Percentiles rank a stretch among this genome's conserved stretches.
Conservation (phyloP, 2,329 filamentous ascomycete species). For the Acrodontium crateriforme region DNA sequence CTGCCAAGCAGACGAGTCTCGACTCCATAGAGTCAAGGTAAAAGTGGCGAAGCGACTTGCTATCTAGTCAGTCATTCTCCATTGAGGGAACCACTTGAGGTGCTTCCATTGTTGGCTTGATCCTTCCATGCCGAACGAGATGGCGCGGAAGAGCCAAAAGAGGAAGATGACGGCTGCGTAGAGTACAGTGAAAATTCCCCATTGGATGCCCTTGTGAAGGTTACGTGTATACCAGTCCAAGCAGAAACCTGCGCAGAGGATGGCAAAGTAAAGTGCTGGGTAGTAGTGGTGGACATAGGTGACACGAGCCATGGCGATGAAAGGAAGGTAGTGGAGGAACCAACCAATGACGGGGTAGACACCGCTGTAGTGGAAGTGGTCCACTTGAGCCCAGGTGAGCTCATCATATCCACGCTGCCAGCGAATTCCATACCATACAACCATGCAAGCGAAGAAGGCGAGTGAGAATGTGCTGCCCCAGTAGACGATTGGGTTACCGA, state of each 20-base stretch:
- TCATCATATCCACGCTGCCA: constrained; percentile 94
- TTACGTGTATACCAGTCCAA: constrained; percentile 68
- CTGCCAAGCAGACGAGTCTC: no score
- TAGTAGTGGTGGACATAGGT: constrained; percentile 99
- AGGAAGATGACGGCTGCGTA: constrained; percentile 65
- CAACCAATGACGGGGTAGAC: constrained; percentile 86
- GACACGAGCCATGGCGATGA: constrained; percentile 94
- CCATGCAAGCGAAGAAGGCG: constrained; percentile 54
- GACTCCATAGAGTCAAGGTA: no score
- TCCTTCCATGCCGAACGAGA: constrained; percentile 93
- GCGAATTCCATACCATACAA: constrained; percentile 75
- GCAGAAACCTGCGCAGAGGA: constrained; percentile 76
- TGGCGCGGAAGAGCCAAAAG: constrained; percentile 81
- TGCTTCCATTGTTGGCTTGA: constrained; percentile 72
- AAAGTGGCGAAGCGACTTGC: no score
- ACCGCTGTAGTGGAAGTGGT: constrained; percentile 88
- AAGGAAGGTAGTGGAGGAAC: constrained; percentile 92
- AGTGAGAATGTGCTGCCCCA: constrained; percentile 81
- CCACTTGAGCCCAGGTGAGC: constrained; percentile 64
- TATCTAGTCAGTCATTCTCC: constrained; percentile 71
- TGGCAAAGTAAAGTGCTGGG: constrained; percentile 93
- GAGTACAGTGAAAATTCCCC: constrained; percentile 55
- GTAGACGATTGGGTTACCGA: constrained; percentile 92
- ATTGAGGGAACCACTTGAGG: constrained; percentile 83
- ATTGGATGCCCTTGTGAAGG: constrained; percentile 49